Evolutionary conservation across 208 protist genomes (phyloP).

Genomic region (Crithidia fasciculata): DNA sequence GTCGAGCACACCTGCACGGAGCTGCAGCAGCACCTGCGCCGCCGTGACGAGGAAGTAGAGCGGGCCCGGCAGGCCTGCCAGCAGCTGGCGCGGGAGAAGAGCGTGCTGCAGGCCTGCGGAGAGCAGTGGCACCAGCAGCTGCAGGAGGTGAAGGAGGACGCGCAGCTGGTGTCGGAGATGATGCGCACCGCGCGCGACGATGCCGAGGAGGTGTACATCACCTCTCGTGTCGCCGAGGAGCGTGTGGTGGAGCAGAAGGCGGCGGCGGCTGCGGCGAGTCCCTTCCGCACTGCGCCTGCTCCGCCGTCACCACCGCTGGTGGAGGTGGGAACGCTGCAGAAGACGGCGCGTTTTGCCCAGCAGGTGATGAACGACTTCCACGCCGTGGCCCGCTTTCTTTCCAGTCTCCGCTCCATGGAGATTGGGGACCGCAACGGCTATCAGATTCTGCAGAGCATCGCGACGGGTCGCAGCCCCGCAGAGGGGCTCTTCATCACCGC

Average conservation of each 20-base stretch:
- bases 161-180: constrained; percentile 74
- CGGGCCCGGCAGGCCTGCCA: constrained; percentile 41
- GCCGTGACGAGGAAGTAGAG: constrained; percentile 36
- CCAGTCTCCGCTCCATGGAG: constrained; percentile 76
- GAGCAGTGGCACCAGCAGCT: constrained; percentile 55
- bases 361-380: constrained; percentile 72
- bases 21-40: constrained; percentile 41
- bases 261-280: constrained; percentile 16
- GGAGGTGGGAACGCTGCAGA: constrained; percentile 24
- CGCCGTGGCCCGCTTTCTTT: constrained; percentile 65
- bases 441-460: constrained; percentile 48
- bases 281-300: not conserved
- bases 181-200: constrained; percentile 55
- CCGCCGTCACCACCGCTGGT: constrained; percentile 2
- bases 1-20: constrained; percentile 49
- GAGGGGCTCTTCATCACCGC: constrained; percentile 40
- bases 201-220: constrained; percentile 53
- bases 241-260: constrained; percentile 15
- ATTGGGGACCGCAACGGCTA: constrained; percentile 58
- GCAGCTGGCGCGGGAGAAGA: constrained; percentile 48
- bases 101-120: constrained; percentile 29
- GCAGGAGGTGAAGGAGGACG: constrained; percentile 66
- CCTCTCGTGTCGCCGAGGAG: constrained; percentile 24
- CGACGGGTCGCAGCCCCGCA: constrained; percentile 36
- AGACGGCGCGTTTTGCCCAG: constrained; percentile 58